These are phyloP conservation scores for Aurinia saxatilis DNA, from an alignment of 345 rosid genomes.

Conservation along the genomic window DNA sequence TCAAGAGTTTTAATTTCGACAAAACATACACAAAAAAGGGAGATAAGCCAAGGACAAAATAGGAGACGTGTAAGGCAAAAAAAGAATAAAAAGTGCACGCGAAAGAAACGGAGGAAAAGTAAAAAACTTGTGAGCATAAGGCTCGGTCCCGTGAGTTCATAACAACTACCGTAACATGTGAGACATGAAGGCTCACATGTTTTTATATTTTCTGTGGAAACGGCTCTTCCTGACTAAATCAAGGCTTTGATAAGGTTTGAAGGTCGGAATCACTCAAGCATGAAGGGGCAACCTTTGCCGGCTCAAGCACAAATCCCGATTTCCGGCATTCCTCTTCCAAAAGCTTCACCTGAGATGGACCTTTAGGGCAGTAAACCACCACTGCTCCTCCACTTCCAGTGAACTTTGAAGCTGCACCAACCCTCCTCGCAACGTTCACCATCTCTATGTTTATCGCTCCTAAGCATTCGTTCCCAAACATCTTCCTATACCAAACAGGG, in stretches of 20 bases:
- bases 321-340: constrained; percentile 65
- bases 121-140: not conserved
- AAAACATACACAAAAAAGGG: not conserved
- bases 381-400: constrained; percentile 98
- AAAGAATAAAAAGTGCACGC: not conserved
- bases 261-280: constrained; percentile 39
- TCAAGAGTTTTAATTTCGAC: not conserved
- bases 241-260: constrained; percentile 26
- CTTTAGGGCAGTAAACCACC: constrained; percentile 74
- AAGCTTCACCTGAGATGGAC: constrained; percentile 50
- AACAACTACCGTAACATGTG: not conserved
- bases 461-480: constrained; percentile 81
- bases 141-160: not conserved
- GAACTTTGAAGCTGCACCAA: constrained; percentile 80
- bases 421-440: constrained; percentile 76
- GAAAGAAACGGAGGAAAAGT: not conserved
- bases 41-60: not conserved
- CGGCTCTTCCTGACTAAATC: not conserved
- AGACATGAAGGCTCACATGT: not conserved
- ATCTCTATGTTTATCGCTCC: constrained; percentile 74
- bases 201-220: not conserved
- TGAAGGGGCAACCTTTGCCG: constrained; percentile 55
- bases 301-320: constrained; percentile 57
- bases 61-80: not conserved
- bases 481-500: constrained; percentile 33